Conservation (phyloP, 176 grass and related monocot genomes). For the Coix lacrymajobi region DNA sequence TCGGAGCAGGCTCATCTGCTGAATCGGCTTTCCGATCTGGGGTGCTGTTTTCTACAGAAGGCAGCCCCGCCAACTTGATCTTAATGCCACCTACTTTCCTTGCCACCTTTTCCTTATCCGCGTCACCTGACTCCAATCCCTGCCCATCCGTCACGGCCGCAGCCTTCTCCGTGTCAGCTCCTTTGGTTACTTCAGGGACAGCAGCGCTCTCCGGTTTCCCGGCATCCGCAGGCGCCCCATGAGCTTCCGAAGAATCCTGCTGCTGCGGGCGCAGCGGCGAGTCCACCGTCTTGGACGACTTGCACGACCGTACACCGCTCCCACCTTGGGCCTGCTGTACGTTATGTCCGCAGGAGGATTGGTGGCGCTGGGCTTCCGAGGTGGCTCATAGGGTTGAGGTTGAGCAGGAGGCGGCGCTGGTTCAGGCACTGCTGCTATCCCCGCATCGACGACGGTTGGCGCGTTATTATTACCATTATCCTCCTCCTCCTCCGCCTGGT, state of each 20-base stretch:
- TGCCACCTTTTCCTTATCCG: conserved; percentile 26
- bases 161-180: conserved; percentile 22
- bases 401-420: not conserved
- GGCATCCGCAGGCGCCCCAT: conserved; percentile 9
- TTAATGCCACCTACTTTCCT: conserved; percentile 57
- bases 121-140: conserved; percentile 19
- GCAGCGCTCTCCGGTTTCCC: conserved; percentile 4
- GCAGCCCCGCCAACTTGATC: conserved; percentile 26
- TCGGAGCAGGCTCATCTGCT: conserved; percentile 13
- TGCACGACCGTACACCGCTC: conserved; percentile 37
- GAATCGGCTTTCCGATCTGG: conserved; percentile 23
- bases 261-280: not conserved
- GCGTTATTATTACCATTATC: not conserved
- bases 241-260: conserved; percentile 19
- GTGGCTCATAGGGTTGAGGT: not conserved
- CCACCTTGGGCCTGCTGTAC: conserved; percentile 31
- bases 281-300: conserved; percentile 38
- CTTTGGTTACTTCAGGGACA: not conserved
- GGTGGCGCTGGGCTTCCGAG: conserved; percentile 6
- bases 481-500: conserved; percentile 17
- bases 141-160: conserved; percentile 15
- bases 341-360: conserved; percentile 8
- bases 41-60: conserved; percentile 19
- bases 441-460: not conserved
- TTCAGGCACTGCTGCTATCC: conserved; percentile 1